phyloP scores from a whole-genome alignment of 129 eudicot species.

The Dittrichia graveolens region DNA sequence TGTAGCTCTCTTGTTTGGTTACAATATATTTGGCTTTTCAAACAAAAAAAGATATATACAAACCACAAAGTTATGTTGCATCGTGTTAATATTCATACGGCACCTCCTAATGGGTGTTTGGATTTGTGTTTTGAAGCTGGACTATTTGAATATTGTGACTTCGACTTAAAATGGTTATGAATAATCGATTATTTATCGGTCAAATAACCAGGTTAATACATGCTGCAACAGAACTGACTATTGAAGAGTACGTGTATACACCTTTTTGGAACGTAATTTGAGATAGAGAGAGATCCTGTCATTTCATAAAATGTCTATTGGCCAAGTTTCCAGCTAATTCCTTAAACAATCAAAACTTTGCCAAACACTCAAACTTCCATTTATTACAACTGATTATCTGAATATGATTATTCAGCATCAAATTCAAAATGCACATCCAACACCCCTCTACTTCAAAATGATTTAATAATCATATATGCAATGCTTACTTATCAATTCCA shows the following conservation, averaged over 20 bases:
- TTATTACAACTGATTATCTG: neutral
- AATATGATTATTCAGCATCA: neutral
- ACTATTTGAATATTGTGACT: no score
- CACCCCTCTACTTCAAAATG: slow-evolving; percentile 4
- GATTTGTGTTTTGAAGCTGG: no score
- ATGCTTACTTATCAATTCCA: slow-evolving; percentile 94
- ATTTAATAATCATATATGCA: neutral
- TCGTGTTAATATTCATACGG: neutral
- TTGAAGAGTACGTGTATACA: no score
- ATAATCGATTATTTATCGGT: no score
- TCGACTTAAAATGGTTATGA: neutral
- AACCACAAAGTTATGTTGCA: neutral
- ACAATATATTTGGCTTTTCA: no score
- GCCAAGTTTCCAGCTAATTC: neutral
- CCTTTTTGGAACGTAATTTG: no score
- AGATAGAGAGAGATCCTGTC: no score
- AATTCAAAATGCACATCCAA: neutral
- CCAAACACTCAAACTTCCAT: neutral
- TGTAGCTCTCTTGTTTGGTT: no score
- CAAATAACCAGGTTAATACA: no score
- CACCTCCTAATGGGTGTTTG: no score
- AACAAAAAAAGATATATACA: neutral
- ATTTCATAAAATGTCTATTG: no score
- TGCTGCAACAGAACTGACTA: no score
- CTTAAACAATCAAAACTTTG: neutral